phyloP scores from a whole-genome alignment of 768 basidiomycete genomes.

The Boletales sp. region DNA sequence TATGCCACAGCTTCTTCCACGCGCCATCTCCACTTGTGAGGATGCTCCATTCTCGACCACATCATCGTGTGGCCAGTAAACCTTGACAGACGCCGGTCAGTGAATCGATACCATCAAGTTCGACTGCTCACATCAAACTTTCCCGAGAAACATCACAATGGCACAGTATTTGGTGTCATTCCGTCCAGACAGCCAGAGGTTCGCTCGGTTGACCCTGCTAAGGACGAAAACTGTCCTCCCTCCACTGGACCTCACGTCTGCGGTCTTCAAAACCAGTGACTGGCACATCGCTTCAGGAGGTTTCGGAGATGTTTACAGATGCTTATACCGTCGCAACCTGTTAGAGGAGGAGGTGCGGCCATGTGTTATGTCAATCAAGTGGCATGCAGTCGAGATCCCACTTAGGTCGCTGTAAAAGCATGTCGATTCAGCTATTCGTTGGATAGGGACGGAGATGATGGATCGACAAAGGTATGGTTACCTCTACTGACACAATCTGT shows the following conservation, averaged over 20 bases:
- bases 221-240: too few species aligned
- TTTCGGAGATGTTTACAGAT: slow-evolving; percentile 3
- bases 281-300: neutral
- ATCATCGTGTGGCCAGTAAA: too few species aligned
- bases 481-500: accelerated
- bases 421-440: slow-evolving; percentile 12
- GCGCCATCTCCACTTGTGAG: too few species aligned
- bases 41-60: too few species aligned
- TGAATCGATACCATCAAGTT: too few species aligned
- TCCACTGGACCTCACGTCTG: slow-evolving; percentile 7
- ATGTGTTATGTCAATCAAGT: neutral
- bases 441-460: neutral
- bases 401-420: slow-evolving; percentile 23
- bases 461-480: neutral
- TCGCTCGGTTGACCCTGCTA: too few species aligned
- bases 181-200: too few species aligned
- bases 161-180: too few species aligned
- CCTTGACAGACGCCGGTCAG: too few species aligned
- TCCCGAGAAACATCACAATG: too few species aligned
- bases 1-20: too few species aligned
- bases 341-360: slow-evolving; percentile 6
- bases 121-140: too few species aligned
- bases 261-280: neutral
- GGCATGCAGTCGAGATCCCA: neutral
- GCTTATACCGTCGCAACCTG: slow-evolving; percentile 1